Percentiles rank a stretch among this genome's conserved stretches.
These are phyloP conservation scores for Ophiostoma fasciatum DNA, from an alignment of 2,329 filamentous ascomycete species.

Conservation along the genomic window DNA sequence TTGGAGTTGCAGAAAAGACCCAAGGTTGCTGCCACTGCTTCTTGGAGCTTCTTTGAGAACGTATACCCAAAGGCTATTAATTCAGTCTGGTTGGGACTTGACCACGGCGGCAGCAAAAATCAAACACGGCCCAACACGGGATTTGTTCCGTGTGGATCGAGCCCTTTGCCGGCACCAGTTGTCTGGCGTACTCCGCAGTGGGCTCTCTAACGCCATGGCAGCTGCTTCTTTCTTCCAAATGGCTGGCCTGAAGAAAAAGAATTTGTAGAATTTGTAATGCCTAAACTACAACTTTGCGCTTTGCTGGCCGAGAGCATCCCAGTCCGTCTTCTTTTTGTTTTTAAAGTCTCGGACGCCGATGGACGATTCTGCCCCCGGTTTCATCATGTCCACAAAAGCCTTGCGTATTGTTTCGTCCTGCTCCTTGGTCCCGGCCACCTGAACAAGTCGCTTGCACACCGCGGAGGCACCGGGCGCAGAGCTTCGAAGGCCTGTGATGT, in stretches of 20 bases:
- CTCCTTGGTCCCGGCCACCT: slow-evolving; percentile 6
- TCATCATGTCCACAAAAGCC: background rate
- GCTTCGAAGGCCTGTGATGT: slow-evolving; percentile 12
- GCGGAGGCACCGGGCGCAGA: slow-evolving; percentile 17
- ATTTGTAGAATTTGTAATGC: too few relatives aligned
- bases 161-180: background rate
- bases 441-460: slow-evolving; percentile 19
- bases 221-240: too few relatives aligned
- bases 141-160: too few relatives aligned
- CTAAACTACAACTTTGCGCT: background rate
- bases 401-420: background rate
- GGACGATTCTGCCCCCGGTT: background rate
- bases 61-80: background rate
- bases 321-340: background rate
- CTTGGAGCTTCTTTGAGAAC: too few relatives aligned
- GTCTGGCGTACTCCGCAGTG: too few relatives aligned
- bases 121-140: too few relatives aligned
- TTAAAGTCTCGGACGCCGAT: background rate
- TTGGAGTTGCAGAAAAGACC: background rate
- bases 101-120: too few relatives aligned
- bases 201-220: too few relatives aligned
- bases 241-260: too few relatives aligned
- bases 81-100: background rate
- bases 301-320: background rate
- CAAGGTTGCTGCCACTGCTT: too few relatives aligned